Evolutionary conservation across 306 rosid genomes (phyloP).

Genomic region (Prunus kanzakura): DNA sequence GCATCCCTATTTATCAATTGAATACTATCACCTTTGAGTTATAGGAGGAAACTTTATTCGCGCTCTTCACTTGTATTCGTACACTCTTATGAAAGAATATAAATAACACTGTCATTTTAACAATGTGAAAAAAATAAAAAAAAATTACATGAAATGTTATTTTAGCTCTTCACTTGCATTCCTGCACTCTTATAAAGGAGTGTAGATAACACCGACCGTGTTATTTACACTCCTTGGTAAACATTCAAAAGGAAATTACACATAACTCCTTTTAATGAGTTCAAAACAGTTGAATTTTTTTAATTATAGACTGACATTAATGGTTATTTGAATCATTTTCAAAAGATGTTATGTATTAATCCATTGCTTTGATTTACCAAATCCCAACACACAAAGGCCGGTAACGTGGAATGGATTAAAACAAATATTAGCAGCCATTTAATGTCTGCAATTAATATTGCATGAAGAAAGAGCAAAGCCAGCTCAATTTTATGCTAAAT

Average conservation of each 20-base stretch:
- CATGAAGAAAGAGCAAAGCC: background rate
- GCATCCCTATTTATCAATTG: too few relatives aligned
- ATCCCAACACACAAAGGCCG: background rate
- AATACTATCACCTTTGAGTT: too few relatives aligned
- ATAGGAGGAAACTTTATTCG: too few relatives aligned
- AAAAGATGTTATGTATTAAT: background rate
- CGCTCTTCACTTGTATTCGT: too few relatives aligned
- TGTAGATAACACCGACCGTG: background rate
- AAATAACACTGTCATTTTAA: too few relatives aligned
- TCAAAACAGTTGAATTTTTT: background rate
- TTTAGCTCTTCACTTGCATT: background rate
- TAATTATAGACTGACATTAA: background rate
- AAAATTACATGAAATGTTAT: background rate
- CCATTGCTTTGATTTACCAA: background rate
- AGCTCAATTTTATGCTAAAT: background rate
- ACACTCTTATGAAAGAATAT: too few relatives aligned
- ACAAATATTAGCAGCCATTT: background rate
- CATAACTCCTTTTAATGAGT: background rate
- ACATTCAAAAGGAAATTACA: background rate
- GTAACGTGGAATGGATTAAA: background rate
- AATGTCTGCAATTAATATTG: background rate
- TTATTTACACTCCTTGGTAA: background rate
- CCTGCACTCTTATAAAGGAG: background rate
- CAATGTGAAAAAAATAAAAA: background rate
- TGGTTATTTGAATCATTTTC: background rate